A percentile compares a stretch with the other conserved stretches of the same genome.
These are phyloP conservation scores for Penicillium sp. DNA, from an alignment of 2,329 filamentous ascomycete genomes.

Conservation along the genomic window DNA sequence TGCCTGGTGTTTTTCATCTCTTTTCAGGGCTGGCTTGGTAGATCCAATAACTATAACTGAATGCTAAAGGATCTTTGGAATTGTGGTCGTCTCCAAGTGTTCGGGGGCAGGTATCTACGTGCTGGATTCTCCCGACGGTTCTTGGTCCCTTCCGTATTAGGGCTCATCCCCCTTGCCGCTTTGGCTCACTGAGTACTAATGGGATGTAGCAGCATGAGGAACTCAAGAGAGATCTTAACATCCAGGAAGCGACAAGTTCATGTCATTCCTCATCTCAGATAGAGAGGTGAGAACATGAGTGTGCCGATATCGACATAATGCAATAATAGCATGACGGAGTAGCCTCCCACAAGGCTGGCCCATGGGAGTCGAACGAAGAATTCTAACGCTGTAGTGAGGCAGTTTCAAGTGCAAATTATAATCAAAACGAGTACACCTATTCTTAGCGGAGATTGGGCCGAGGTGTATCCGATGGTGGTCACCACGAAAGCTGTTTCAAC, in stretches of 20 bases:
- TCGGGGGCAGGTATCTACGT: too few species aligned
- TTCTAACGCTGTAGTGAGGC: background rate
- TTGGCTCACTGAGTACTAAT: too few species aligned
- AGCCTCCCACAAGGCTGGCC: background rate
- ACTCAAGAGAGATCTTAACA: too few species aligned
- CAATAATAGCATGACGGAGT: background rate
- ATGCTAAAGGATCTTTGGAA: background rate
- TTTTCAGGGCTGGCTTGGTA: background rate
- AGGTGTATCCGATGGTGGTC: background rate
- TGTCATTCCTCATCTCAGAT: too few species aligned
- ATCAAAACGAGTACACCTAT: background rate
- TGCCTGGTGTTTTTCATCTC: background rate
- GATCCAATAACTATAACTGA: background rate
- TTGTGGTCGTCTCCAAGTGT: background rate
- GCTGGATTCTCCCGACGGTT: too few species aligned
- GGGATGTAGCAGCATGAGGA: too few species aligned
- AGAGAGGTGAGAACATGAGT: too few species aligned
- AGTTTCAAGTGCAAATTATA: background rate
- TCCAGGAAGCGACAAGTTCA: too few species aligned
- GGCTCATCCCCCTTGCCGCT: too few species aligned
- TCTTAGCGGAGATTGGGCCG: background rate
- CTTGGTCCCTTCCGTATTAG: too few species aligned
- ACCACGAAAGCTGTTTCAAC: background rate
- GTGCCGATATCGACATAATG: background rate
- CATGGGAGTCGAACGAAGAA: background rate